Base-by-base conservation (phyloP, 2,329 filamentous ascomycete species). In the Pseudogymnoascus sp. region DNA sequence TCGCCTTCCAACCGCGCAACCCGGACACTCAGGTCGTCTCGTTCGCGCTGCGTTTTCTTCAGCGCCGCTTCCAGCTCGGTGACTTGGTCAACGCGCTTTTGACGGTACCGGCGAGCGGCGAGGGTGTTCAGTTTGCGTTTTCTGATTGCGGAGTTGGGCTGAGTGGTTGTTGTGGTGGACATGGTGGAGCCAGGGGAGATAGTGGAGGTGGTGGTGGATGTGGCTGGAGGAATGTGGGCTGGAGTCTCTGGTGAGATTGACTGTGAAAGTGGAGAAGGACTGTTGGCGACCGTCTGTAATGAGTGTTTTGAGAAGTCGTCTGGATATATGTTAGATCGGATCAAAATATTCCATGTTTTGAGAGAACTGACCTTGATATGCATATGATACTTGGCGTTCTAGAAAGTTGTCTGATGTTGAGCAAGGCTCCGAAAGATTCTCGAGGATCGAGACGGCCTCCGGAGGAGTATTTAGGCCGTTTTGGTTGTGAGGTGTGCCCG, bases 91-190 rank as follows among this genome's bases (percentile, higher is more conserved):
- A 89, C 79, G 52, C 86, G 83, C 72, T 87, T 88, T 72, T 90
- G 86, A 26, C 87, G 83, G 71, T 89, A 90, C 65, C 87, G 85
- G 65, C 85, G 81, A 31, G 87, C 87, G n/a, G 87, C 87, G 65
- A 88, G 79, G 12, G 86, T 90, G 73, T 90, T 90, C 65, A 83
- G 81, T 65, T 83, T 82, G 29, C 87, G 84, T 73, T 89, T 89
- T 35, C 71, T 65, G 35, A 71, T 61, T 55, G 65, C 64, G 38
- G 62, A 63, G 23, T 21, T 35, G 23, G 39, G 63, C 6, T 55
- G 45, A 39, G 52, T 8, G 6, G 41, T 58, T n/a, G 19, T 62
- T 49, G 38, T 19, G 2, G 35, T 58, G 14, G 64, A 43, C 23
- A 61, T 45, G 38, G 19, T 62, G 23, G 63, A 45, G 31, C 61